These are phyloP conservation scores for Litsea cubeba DNA, from an alignment of 164 flowering plant genomes.

Conservation along the genomic window DNA sequence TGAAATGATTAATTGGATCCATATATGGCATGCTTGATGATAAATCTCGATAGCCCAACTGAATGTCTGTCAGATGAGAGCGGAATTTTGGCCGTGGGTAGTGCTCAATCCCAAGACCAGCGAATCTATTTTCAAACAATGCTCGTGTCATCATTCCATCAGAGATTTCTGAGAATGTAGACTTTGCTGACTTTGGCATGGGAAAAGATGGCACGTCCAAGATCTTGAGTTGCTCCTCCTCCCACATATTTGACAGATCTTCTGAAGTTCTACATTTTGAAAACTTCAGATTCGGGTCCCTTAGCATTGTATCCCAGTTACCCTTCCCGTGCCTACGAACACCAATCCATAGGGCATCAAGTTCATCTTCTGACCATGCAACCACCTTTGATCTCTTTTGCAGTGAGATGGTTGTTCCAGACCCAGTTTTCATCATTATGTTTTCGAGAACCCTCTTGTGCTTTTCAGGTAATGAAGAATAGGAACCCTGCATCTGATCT, in stretches of 20 bases:
- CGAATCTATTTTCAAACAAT: conserved; percentile 54
- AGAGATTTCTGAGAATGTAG: conserved; percentile 55
- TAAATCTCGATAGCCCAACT: conserved; percentile 61
- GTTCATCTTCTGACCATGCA: conserved; percentile 97
- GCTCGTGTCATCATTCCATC: conserved; percentile 91
- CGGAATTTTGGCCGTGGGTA: conserved; percentile 41
- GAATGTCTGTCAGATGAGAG: conserved; percentile 75
- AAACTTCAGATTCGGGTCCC: conserved; percentile 76
- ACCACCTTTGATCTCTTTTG: conserved; percentile 56
- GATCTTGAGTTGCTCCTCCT: conserved; percentile 67
- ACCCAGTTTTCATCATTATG: conserved; percentile 80
- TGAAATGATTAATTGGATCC: conserved; percentile 35
- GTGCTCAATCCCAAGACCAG: conserved; percentile 23
- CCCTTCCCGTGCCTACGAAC: conserved; percentile 94
- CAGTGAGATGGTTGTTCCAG: conserved; percentile 43
- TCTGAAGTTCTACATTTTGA: conserved; percentile 58
- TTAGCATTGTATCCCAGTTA: conserved; percentile 84
- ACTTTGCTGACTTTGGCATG: conserved; percentile 30
- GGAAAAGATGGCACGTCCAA: conserved; percentile 41
- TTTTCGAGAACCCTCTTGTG: conserved; percentile 89
- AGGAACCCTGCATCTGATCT: conserved; percentile 49
- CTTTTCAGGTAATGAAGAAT: conserved; percentile 68
- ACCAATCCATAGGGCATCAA: conserved; percentile 96
- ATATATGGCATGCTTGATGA: conserved; percentile 28
- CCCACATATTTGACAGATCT: conserved; percentile 73